These are phyloP conservation scores for Aspergillus sp. DNA, from an alignment of 2,329 filamentous ascomycete genomes.

Conservation along the genomic window DNA sequence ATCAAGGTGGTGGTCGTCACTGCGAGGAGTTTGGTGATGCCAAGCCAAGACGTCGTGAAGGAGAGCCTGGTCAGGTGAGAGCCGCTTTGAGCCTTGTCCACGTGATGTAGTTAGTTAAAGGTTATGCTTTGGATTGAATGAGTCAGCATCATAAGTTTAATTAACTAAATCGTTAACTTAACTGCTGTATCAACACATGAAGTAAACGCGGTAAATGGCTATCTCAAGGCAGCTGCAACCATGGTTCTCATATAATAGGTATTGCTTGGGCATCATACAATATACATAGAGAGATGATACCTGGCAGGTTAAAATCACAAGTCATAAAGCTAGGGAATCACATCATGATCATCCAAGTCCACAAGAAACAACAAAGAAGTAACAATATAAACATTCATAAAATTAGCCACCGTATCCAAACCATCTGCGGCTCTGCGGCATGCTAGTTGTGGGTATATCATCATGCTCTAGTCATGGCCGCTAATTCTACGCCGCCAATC, in stretches of 20 bases:
- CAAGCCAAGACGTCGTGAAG: slow-evolving; percentile 36
- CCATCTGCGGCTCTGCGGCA: slow-evolving; percentile 13
- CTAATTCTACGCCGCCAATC: slow-evolving; percentile 82
- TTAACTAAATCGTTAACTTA: neutral
- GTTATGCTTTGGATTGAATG: neutral
- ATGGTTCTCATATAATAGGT: neutral
- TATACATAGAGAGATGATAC: slow-evolving; percentile 13
- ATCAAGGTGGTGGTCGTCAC: slow-evolving; percentile 22
- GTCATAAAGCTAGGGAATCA: slow-evolving; percentile 13
- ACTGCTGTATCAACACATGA: neutral
- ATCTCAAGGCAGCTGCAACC: neutral
- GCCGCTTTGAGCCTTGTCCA: slow-evolving; percentile 14
- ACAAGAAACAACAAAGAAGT: neutral
- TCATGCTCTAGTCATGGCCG: slow-evolving; percentile 52
- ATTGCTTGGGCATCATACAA: slow-evolving; percentile 10
- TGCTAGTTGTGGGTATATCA: neutral
- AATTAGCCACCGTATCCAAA: slow-evolving; percentile 22
- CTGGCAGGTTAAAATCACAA: slow-evolving; percentile 6
- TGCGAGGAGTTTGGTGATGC: slow-evolving; percentile 39
- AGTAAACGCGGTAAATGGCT: neutral
- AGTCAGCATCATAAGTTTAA: neutral
- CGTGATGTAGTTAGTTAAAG: neutral
- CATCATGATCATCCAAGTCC: slow-evolving; percentile 5
- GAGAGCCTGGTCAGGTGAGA: slow-evolving; percentile 28
- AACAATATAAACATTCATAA: slow-evolving; percentile 3